Conservation (phyloP, 805 yeast genomes). For the Candida coquimbonensis region DNA sequence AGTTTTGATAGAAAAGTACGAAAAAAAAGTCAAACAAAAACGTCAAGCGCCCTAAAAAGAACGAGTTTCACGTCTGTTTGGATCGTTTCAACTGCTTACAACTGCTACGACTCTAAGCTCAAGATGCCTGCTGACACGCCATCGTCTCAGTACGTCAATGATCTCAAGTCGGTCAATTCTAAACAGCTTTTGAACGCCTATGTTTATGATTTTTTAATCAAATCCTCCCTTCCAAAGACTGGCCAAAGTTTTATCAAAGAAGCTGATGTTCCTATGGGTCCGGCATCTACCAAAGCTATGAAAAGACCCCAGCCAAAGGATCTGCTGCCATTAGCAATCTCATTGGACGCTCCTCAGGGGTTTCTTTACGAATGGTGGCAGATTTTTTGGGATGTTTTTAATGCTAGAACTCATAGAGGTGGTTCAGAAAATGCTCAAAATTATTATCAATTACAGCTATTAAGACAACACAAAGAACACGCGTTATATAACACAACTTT, state of each 20-base stretch:
- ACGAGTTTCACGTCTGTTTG: not conserved
- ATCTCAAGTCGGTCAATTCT: slow-evolving; percentile 20
- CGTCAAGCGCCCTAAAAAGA: no score
- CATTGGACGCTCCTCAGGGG: slow-evolving; percentile 81
- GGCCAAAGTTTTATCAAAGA: slow-evolving; percentile 72
- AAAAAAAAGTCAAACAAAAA: no score
- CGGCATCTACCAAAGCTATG: slow-evolving; percentile 13
- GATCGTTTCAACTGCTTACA: no score
- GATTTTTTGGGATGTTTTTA: slow-evolving; percentile 89
- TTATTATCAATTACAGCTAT: slow-evolving; percentile 56
- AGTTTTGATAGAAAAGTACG: no score
- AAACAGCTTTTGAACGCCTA: slow-evolving; percentile 70
- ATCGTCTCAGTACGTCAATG: slow-evolving; percentile 17
- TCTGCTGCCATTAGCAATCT: slow-evolving; percentile 43
- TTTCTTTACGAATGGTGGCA: slow-evolving; percentile 94
- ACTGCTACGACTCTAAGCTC: not conserved
- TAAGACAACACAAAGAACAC: slow-evolving; percentile 55
- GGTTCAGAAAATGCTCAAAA: slow-evolving; percentile 60
- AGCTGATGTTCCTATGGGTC: slow-evolving; percentile 47
- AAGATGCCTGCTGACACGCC: slow-evolving; percentile 8
- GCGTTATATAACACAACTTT: slow-evolving; percentile 37
- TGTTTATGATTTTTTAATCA: slow-evolving; percentile 76
- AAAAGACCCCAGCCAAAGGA: slow-evolving; percentile 27
- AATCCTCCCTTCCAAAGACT: slow-evolving; percentile 62
- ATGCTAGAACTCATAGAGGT: slow-evolving; percentile 66